Conservation (phyloP, 2,329 filamentous ascomycete species). For the Chaetomium strumarium region DNA sequence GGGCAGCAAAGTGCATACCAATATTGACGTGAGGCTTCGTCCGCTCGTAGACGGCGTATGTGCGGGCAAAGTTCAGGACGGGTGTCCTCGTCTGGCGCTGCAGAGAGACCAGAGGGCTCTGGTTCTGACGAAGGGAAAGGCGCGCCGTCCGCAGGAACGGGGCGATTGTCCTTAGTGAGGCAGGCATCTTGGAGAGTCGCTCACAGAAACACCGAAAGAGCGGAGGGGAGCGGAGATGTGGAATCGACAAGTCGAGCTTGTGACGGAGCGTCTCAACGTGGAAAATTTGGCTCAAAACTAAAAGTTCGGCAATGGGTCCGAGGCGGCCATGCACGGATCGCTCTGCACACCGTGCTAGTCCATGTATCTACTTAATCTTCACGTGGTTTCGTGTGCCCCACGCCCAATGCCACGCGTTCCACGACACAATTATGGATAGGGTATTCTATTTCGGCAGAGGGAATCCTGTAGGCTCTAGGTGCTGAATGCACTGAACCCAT, state of each 20-base stretch:
- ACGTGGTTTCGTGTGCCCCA: conserved; percentile 13
- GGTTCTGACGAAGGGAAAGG: conserved; percentile 58
- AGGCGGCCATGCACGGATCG: conserved; percentile 13
- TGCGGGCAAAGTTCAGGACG: conserved; percentile 59
- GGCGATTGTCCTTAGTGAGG: conserved; percentile 69
- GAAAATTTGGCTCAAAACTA: conserved; percentile 23
- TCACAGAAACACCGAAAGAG: conserved; percentile 18
- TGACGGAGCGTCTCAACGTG: conserved; percentile 7
- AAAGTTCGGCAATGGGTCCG: conserved; percentile 19
- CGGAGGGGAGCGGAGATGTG: conserved; percentile 22
- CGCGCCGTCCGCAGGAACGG: conserved; percentile 80
- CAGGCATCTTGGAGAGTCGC: conserved; percentile 60
- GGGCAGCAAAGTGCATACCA: conserved; percentile 47
- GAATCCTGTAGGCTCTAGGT: too few species aligned
- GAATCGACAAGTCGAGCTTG: conserved; percentile 18
- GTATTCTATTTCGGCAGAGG: too few species aligned
- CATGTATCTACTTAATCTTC: background rate
- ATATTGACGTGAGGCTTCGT: conserved; percentile 98
- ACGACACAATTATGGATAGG: too few species aligned
- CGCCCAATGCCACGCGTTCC: too few species aligned
- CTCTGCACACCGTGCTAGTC: conserved; percentile 8
- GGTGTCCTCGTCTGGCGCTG: conserved; percentile 62
- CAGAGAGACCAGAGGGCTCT: conserved; percentile 67
- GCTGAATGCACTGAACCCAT: too few species aligned
- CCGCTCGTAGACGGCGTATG: conserved; percentile 72